Percentiles rank a stretch among this genome's conserved stretches.
phyloP scores from a whole-genome alignment of 2,329 filamentous ascomycete species.

The Cadophora luteo-olivacea region DNA sequence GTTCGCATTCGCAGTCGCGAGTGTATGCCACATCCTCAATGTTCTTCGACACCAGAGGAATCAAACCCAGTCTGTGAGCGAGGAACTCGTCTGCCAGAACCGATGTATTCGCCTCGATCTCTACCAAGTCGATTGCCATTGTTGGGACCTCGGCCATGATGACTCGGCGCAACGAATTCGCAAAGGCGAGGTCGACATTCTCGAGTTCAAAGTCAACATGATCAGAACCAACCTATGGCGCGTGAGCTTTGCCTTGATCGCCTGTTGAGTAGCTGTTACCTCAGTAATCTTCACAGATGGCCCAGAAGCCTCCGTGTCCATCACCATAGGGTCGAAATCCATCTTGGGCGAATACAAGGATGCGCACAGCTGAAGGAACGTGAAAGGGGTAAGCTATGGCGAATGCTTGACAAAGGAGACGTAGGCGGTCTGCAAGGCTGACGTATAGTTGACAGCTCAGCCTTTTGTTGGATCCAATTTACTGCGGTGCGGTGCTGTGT shows the following conservation, averaged over 20 bases:
- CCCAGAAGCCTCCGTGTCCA: slow-evolving; percentile 52
- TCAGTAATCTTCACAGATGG: slow-evolving; percentile 55
- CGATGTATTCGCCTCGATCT: slow-evolving; percentile 92
- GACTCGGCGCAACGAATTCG: slow-evolving; percentile 88
- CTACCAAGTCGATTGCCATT: slow-evolving; percentile 92
- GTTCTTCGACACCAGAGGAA: slow-evolving; percentile 85
- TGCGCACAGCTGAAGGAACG: slow-evolving; percentile 16
- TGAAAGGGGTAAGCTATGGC: slow-evolving; percentile 14
- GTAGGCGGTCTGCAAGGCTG: slow-evolving; percentile 35
- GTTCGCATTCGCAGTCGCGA: slow-evolving; percentile 95
- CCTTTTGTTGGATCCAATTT: slow-evolving; percentile 18
- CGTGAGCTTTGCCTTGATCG: slow-evolving; percentile 33
- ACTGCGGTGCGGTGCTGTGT: slow-evolving; percentile 19
- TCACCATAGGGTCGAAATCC: slow-evolving; percentile 54
- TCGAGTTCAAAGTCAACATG: slow-evolving; percentile 92
- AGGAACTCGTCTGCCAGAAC: slow-evolving; percentile 97
- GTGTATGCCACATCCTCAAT: slow-evolving; percentile 85
- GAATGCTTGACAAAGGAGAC: slow-evolving; percentile 13
- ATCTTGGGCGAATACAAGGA: slow-evolving; percentile 44
- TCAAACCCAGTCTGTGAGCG: slow-evolving; percentile 86
- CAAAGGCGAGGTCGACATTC: slow-evolving; percentile 88
- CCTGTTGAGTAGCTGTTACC: slow-evolving; percentile 39
- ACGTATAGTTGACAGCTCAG: slow-evolving; percentile 29
- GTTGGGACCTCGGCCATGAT: slow-evolving; percentile 95
- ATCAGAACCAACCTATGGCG: slow-evolving; percentile 72